Evolutionary conservation across 148 eudicot genomes (phyloP).

Genomic region (Tetragonia tetragonoides): DNA sequence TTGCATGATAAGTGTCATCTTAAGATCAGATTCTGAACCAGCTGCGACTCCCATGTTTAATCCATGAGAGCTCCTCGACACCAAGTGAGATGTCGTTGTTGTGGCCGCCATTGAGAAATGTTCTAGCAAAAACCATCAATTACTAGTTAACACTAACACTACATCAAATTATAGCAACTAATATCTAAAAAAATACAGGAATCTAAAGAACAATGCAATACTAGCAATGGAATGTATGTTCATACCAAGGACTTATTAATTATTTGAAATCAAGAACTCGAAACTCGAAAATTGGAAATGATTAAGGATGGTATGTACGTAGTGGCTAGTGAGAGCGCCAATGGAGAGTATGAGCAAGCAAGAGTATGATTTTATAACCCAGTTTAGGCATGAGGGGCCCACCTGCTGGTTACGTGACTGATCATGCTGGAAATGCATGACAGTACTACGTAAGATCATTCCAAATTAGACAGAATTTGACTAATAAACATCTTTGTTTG

Average conservation of each 20-base stretch:
- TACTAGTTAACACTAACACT: background rate
- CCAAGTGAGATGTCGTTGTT: conserved; percentile 15
- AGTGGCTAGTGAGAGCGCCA: background rate
- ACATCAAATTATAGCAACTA: background rate
- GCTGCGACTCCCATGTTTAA: background rate
- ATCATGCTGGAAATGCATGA: background rate
- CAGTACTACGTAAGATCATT: no score
- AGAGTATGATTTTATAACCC: background rate
- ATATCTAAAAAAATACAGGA: background rate
- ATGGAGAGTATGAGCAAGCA: background rate
- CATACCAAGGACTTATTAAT: background rate
- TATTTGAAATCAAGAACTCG: background rate
- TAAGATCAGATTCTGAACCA: conserved; percentile 13
- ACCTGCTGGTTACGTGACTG: background rate
- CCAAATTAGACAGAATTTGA: no score
- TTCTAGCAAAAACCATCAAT: background rate
- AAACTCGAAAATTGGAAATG: background rate
- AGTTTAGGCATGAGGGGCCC: background rate
- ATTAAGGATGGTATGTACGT: background rate
- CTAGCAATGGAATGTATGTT: background rate
- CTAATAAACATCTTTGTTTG: no score
- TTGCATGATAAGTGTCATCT: conserved; percentile 2
- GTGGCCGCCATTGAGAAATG: conserved; percentile 17
- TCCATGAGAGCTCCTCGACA: conserved; percentile 11
- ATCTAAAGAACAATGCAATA: background rate